These are phyloP conservation scores for Boletus vermiculosoides DNA, from an alignment of 768 basidiomycete genomes.

Conservation along the genomic window DNA sequence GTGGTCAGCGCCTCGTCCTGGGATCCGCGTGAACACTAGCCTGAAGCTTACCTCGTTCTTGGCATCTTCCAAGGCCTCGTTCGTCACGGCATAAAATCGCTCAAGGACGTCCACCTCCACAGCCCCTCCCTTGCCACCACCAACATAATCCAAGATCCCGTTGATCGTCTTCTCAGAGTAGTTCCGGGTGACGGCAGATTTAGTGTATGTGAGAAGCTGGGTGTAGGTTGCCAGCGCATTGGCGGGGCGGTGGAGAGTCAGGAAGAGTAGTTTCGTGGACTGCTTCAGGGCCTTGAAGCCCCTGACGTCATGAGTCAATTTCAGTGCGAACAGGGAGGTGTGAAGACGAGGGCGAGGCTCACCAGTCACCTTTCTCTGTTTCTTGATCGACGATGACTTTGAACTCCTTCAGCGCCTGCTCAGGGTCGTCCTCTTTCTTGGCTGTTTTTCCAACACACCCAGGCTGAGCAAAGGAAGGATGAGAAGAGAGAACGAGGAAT, in stretches of 20 bases:
- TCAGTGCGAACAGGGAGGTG: not conserved
- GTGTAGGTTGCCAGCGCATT: conserved; percentile 87
- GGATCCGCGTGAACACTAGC: not conserved
- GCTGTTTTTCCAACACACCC: conserved; percentile 42
- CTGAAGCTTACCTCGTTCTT: conserved; percentile 82
- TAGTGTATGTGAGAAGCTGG: conserved; percentile 88
- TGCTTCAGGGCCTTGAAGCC: conserved; percentile 99
- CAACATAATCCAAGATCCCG: conserved; percentile 96
- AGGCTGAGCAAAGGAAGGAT: not conserved
- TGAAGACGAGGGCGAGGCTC: conserved; percentile 21
- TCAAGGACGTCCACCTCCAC: conserved; percentile 87
- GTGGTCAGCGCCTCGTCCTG: not conserved
- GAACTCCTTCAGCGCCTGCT: conserved; percentile 89
- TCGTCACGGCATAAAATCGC: conserved; percentile 93
- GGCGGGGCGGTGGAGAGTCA: conserved; percentile 70
- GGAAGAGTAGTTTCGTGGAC: conserved; percentile 90
- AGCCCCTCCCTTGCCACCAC: conserved; percentile 76
- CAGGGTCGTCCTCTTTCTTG: conserved; percentile 92
- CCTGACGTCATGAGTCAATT: conserved; percentile 38
- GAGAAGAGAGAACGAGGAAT: not conserved
- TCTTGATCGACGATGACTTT: conserved; percentile 86
- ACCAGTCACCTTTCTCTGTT: conserved; percentile 95
- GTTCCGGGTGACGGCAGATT: conserved; percentile 91
- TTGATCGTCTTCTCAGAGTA: conserved; percentile 99
- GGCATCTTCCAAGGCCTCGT: conserved; percentile 84